These are phyloP conservation scores for Agapanthus africanus DNA, from an alignment of 106 monocot species.

Conservation along the genomic window DNA sequence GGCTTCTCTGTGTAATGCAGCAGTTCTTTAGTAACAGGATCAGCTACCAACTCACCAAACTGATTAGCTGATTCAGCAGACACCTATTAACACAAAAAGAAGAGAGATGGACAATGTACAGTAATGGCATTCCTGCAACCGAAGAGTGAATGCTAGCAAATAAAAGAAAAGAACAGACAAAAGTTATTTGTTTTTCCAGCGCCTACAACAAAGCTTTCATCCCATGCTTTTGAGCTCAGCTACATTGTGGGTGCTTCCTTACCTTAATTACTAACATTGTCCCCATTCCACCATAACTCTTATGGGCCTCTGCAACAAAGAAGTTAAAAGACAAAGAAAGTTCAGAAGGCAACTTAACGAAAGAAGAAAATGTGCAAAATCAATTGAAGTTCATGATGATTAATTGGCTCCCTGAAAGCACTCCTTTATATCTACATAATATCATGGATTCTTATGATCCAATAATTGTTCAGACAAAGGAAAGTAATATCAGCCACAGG, in stretches of 20 bases:
- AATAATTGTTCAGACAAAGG: neutral
- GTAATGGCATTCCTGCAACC: neutral
- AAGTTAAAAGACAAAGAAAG: neutral
- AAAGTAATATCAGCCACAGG: neutral
- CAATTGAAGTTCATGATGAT: neutral
- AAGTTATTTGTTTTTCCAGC: neutral
- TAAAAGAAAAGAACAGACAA: neutral
- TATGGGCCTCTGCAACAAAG: conserved; percentile 21
- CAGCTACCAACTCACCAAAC: conserved; percentile 92
- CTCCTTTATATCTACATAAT: conserved; percentile 1
- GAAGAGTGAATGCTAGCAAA: neutral
- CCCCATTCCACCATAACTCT: conserved; percentile 29
- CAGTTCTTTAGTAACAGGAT: conserved; percentile 65
- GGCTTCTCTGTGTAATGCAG: conserved; percentile 92
- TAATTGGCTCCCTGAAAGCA: neutral
- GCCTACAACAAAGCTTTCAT: neutral
- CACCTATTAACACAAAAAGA: neutral
- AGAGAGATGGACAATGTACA: neutral
- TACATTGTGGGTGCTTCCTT: neutral
- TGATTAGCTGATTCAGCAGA: conserved; percentile 43
- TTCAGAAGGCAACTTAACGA: neutral
- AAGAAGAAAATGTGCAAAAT: too few relatives aligned
- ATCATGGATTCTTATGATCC: neutral
- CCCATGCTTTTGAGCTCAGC: too few relatives aligned
- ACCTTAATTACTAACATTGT: conserved; percentile 29